These are phyloP conservation scores for Candida coleopterorum DNA, from an alignment of 805 yeast species.

Conservation along the genomic window DNA sequence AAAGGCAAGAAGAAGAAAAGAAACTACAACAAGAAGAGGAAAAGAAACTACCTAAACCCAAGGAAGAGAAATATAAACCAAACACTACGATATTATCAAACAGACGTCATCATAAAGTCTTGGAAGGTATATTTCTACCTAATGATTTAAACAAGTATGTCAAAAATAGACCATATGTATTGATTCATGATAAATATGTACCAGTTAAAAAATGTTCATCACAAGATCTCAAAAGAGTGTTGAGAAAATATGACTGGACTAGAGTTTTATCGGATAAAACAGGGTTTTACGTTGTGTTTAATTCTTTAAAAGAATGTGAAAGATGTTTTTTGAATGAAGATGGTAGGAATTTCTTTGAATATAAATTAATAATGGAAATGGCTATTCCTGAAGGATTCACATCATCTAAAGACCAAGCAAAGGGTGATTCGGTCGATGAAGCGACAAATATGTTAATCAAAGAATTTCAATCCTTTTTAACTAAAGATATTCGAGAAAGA, in stretches of 20 bases:
- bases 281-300: constrained; percentile 73
- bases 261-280: constrained; percentile 55
- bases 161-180: constrained; percentile 54
- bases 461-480: constrained; percentile 59
- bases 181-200: constrained; percentile 47
- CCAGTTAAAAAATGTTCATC: constrained; percentile 45
- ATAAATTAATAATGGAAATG: constrained; percentile 53
- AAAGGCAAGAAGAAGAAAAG: constrained; percentile 13
- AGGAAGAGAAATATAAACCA: constrained; percentile 16
- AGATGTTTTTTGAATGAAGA: constrained; percentile 58
- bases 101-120: constrained; percentile 25
- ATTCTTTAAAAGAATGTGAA: constrained; percentile 52
- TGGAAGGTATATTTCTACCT: constrained; percentile 42
- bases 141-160: constrained; percentile 44
- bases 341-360: constrained; percentile 46
- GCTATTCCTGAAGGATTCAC: constrained; percentile 44
- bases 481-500: constrained; percentile 71
- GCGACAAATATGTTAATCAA: constrained; percentile 54
- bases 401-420: constrained; percentile 11
- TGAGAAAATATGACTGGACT: constrained; percentile 61
- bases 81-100: constrained; percentile 33
- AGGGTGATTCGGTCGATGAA: constrained; percentile 44
- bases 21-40: constrained; percentile 9
- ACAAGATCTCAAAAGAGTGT: constrained; percentile 53
- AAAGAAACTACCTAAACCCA: not conserved